Percentiles rank a stretch among this genome's conserved stretches.
These are phyloP conservation scores for Yarrowia sp. DNA, from an alignment of 805 yeast species.

Conservation along the genomic window DNA sequence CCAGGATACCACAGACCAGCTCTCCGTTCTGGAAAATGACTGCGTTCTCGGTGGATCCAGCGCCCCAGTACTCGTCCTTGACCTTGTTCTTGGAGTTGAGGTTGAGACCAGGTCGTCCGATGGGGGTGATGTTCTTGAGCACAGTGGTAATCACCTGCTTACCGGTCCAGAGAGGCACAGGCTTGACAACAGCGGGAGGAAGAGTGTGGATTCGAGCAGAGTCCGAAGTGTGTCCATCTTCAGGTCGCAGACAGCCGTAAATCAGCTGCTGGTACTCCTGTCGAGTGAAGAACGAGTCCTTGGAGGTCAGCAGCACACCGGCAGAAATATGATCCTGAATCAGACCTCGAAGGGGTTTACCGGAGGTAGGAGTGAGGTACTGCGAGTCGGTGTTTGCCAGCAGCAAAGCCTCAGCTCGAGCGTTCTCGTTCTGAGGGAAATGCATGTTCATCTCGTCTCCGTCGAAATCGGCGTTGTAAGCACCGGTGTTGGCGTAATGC, in stretches of 20 bases:
- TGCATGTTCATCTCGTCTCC: conserved; percentile 99
- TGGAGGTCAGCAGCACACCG: conserved; percentile 96
- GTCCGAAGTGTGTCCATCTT: conserved; percentile 83
- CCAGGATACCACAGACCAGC: conserved; percentile 86
- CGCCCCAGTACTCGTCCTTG: conserved; percentile 94
- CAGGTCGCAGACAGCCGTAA: conserved; percentile 93
- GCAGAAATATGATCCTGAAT: conserved; percentile 99
- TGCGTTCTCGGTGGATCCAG: conserved; percentile 75
- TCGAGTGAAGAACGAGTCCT: conserved; percentile 86
- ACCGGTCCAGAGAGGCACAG: conserved; percentile 94
- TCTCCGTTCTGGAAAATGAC: conserved; percentile 87
- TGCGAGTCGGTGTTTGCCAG: conserved; percentile 97
- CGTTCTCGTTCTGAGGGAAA: conserved; percentile 97
- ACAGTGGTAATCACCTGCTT: conserved; percentile 95
- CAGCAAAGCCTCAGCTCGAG: conserved; percentile 91
- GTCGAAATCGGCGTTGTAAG: conserved; percentile 97
- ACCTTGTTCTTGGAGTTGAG: conserved; percentile 80
- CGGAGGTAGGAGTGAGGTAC: conserved; percentile 96
- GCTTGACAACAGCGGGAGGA: conserved; percentile 87
- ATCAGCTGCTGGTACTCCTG: conserved; percentile 91
- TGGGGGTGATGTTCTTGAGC: conserved; percentile 81
- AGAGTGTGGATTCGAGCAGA: conserved; percentile 61
- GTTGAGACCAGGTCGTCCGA: conserved; percentile 86
- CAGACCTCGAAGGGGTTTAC: conserved; percentile 96
- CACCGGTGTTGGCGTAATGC: conserved; percentile 98